Conservation (phyloP, 139 green algal genomes). For the Spirogloea muscicola region DNA sequence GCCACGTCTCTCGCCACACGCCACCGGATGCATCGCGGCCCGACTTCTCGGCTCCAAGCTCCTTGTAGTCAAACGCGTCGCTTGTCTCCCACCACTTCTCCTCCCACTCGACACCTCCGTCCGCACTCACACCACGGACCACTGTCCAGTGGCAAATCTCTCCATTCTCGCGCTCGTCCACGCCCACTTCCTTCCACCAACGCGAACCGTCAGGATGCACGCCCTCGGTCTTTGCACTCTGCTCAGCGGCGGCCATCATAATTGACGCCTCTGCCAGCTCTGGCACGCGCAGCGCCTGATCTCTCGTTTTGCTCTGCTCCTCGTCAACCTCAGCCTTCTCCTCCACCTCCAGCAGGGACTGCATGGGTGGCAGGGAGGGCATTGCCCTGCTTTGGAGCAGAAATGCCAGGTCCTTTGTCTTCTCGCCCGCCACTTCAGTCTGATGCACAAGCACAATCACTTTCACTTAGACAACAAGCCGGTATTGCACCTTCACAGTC, state of each 20-base stretch:
- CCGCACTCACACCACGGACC: constrained; percentile 32
- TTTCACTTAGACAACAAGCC: too few species aligned
- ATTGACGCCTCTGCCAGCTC: constrained; percentile 6
- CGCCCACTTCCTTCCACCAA: constrained; percentile 40
- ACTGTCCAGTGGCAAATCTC: constrained; percentile 38
- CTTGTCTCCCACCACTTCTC: constrained; percentile 50
- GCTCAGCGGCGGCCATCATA: background rate
- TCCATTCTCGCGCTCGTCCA: constrained; percentile 31
- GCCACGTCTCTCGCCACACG: constrained; percentile 43
- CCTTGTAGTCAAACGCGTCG: constrained; percentile 39
- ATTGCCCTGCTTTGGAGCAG: constrained; percentile 12
- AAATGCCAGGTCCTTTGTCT: background rate
- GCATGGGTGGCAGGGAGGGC: constrained; percentile 16
- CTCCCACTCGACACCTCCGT: constrained; percentile 40
- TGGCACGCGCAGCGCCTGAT: background rate
- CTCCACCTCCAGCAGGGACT: constrained; percentile 26
- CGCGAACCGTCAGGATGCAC: constrained; percentile 32
- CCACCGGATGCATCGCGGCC: constrained; percentile 23
- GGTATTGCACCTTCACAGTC: too few species aligned
- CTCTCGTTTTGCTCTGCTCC: background rate
- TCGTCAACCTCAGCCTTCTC: constrained; percentile 4
- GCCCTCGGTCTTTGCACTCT: background rate
- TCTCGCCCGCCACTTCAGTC: too few species aligned
- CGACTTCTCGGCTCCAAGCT: constrained; percentile 44
- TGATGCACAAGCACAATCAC: too few species aligned